phyloP scores from a whole-genome alignment of 2,329 filamentous ascomycete species.

The Parastagonospora nodorum region DNA sequence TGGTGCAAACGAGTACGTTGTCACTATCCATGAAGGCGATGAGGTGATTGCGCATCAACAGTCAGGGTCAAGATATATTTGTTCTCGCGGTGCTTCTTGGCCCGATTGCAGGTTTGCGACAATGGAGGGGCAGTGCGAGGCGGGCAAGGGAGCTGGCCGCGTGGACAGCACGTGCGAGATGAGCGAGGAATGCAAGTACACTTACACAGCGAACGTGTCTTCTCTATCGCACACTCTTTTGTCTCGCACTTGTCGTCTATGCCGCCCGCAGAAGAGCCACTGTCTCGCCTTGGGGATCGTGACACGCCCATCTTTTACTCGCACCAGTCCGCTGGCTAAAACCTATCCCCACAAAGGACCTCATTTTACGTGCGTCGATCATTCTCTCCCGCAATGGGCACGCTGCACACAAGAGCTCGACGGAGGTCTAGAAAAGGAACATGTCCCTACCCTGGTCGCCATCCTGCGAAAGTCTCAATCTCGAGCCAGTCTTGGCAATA shows the following conservation, averaged over 20 bases:
- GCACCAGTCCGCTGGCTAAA: background rate
- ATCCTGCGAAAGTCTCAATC: constrained; percentile 2
- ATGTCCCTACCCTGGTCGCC: background rate
- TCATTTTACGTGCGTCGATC: background rate
- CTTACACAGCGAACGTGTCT: too few relatives aligned
- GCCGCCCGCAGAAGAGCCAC: too few relatives aligned
- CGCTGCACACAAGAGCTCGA: background rate
- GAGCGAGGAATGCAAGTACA: background rate
- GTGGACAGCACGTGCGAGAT: background rate
- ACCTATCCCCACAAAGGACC: background rate
- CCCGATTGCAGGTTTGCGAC: background rate
- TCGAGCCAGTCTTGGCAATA: constrained; percentile 17
- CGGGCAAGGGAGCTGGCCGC: background rate
- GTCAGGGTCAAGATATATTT: background rate
- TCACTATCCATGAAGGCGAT: background rate
- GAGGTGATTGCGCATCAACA: background rate
- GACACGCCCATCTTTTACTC: background rate
- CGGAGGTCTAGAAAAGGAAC: background rate
- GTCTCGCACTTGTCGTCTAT: too few relatives aligned
- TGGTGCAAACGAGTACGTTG: background rate
- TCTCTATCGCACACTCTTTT: background rate
- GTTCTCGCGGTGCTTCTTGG: background rate
- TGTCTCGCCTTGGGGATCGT: background rate
- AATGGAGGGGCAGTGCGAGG: background rate
- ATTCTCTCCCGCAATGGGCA: background rate